Conservation (phyloP, 345 rosid genomes). For the Jatropha curcas region DNA sequence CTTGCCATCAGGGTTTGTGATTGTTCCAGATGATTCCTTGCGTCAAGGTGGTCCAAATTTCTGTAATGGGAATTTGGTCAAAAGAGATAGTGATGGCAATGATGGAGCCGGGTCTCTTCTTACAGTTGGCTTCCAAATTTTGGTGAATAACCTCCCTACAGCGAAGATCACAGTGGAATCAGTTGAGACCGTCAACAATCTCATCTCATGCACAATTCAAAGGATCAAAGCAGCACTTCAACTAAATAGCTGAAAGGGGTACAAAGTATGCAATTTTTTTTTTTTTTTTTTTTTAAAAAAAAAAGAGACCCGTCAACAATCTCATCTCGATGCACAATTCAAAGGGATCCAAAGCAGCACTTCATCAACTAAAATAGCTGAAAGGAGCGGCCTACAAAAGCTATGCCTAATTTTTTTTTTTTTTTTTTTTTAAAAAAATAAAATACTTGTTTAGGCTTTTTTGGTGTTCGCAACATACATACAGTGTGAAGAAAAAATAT, state of each 20-base stretch:
- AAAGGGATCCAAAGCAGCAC: too few relatives aligned
- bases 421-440: too few relatives aligned
- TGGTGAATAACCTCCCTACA: slow-evolving; percentile 84
- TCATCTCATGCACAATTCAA: slow-evolving; percentile 79
- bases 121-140: slow-evolving; percentile 61
- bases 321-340: too few relatives aligned
- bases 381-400: too few relatives aligned
- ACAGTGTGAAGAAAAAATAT: too few relatives aligned
- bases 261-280: not conserved
- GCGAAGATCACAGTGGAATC: slow-evolving; percentile 90
- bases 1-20: slow-evolving; percentile 64
- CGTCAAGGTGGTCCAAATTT: slow-evolving; percentile 20
- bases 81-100: slow-evolving; percentile 16
- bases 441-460: too few relatives aligned
- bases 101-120: slow-evolving; percentile 44
- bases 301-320: too few relatives aligned
- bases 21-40: slow-evolving; percentile 43
- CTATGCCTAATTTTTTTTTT: too few relatives aligned
- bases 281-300: too few relatives aligned
- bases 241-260: slow-evolving; percentile 9
- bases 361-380: too few relatives aligned
- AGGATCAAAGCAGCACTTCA: slow-evolving; percentile 62
- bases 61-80: slow-evolving; percentile 5
- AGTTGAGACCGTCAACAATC: slow-evolving; percentile 81
- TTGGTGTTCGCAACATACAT: too few relatives aligned